Evolutionary conservation across 2,329 filamentous ascomycete genomes (phyloP), one percentile per base, ranked within the genome.

Genomic region (Cladosporium sp.): DNA sequence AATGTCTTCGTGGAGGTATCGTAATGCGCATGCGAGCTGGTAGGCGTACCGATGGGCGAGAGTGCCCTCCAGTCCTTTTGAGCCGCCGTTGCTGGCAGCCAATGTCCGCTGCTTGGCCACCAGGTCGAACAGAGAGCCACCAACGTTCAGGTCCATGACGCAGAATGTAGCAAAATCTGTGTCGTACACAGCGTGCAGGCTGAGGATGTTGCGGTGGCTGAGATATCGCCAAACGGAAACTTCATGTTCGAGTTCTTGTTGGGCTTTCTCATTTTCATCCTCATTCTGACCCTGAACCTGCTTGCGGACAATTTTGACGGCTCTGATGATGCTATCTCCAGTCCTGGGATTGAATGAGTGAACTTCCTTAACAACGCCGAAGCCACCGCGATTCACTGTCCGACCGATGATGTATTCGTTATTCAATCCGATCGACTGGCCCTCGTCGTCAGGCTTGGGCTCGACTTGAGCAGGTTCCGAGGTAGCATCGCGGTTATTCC

Each of bases 91-190:
- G 12, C 52, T 54, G 3, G 53, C 59, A 52, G 58, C 60, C 12
- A 53, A 49, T 5, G 53, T 61, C 17, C 81, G 77, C 40, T 78
- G 77, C 43, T 76, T 72, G 41, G 78, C 77, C 18, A 86, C 70
- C 13, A 84, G 62, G 55, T 86, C 83, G 58, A 82, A 84, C 7
- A 86, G 70, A 3, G 82, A 85, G 2, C 83, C 83, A 36, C 82
- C 82, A 24, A 78, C 77, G 56, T 80, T 82, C 50, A 85, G 67
- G 51, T 79, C 79, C 50, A 83, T 86, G 63, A 86, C 84, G 61
- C 82, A 85, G 56, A 83, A 86, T 0, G 82, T 85, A n/a, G 83
- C 83, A 59, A 79, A 84, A 40, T 84, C 79, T 12, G 81, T 84
- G 56, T 83, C 82, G 64, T 83, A 85, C 17, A 85, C 83, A 4